Conservation (phyloP, 148 eudicot species). For the Salicornia ramosissima region DNA sequence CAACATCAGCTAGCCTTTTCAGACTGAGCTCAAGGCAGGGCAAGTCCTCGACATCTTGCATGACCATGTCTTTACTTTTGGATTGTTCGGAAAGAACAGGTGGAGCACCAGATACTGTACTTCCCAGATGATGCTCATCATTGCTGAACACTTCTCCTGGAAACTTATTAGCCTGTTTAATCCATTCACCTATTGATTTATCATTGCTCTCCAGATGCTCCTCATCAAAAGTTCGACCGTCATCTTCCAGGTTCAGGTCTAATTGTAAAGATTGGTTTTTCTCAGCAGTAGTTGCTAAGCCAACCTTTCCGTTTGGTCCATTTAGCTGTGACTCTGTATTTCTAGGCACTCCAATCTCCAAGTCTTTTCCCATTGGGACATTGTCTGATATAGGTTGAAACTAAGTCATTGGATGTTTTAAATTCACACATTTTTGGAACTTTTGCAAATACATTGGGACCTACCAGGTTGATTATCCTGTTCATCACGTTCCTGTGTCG, state of each 20-base stretch:
- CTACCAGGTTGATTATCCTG: constrained; percentile 43
- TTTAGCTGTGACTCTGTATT: constrained; percentile 37
- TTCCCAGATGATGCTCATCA: constrained; percentile 28
- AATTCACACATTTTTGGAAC: background rate
- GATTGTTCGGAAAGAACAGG: constrained; percentile 26
- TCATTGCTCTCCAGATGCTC: constrained; percentile 30
- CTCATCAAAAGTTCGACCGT: constrained; percentile 25
- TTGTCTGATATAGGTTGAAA: constrained; percentile 25
- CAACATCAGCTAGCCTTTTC: constrained; percentile 44
- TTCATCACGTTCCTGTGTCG: constrained; percentile 31
- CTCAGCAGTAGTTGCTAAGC: constrained; percentile 17
- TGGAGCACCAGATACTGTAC: constrained; percentile 26
- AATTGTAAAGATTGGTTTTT: constrained; percentile 21
- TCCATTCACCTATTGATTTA: constrained; percentile 28
- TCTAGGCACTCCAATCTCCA: constrained; percentile 41
- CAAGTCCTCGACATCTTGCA: constrained; percentile 26
- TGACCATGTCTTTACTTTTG: constrained; percentile 26
- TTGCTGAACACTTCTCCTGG: constrained; percentile 24
- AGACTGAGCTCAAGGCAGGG: constrained; percentile 61
- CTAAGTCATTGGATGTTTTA: background rate
- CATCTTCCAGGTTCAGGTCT: constrained; percentile 28
- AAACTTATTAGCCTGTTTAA: constrained; percentile 29
- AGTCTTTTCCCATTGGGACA: constrained; percentile 48
- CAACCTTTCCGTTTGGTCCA: constrained; percentile 25
- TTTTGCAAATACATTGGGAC: background rate